Base-by-base conservation (phyloP, 2,329 filamentous ascomycete species). In the Fonsecaea nubica region DNA sequence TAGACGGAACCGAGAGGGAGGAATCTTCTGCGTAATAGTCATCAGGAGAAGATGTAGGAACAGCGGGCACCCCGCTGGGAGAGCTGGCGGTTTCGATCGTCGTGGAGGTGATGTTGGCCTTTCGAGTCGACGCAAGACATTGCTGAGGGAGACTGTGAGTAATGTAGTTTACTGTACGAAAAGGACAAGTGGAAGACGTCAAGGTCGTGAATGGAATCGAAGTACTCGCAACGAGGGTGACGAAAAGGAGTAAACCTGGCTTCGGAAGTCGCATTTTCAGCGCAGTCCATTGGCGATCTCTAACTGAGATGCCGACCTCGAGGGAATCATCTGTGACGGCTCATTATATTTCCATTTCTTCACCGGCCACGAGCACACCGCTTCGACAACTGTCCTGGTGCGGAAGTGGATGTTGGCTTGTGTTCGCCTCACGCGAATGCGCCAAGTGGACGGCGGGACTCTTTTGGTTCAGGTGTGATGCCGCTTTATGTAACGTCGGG, bases 131-230 rank as follows among this genome's bases (percentile, higher is more conserved):
- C 57, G 86, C 87, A 25, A 92, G 81, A 75, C 91, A 94, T 80
- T 91, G 90, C 76, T 92, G 90, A 10, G 90, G 90, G 45, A 93
- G 80, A 1, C 86, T 88, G 72, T 93, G 90, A 10, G 90, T 93
- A 69, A 94, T 92, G 78, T 93, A 92, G 78, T 94, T 93, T 75
- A 92, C 88, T 1, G 89, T 92, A 71, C 86, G 86, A 67, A 77
- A 83, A 12, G 78, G 79, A 75, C 83, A 85, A 57, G 79, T 81
- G 21, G 76, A 62, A 38, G 64, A 53, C 15, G 64, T 57, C 15
- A 60, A 61, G 18, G 59, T 30, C 12, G 42, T 54, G 42, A 61
- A 52, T 50, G 63, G 40, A 32, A 36, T 63, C 21, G 59, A 50
- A 2, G 64, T 45, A 32, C 38, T 36, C 10, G 40, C 58, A 36